Percentiles rank a stretch among this genome's conserved stretches.
Evolutionary conservation across 768 basidiomycete genomes (phyloP).

Genomic region (Boletus coccyginus): DNA sequence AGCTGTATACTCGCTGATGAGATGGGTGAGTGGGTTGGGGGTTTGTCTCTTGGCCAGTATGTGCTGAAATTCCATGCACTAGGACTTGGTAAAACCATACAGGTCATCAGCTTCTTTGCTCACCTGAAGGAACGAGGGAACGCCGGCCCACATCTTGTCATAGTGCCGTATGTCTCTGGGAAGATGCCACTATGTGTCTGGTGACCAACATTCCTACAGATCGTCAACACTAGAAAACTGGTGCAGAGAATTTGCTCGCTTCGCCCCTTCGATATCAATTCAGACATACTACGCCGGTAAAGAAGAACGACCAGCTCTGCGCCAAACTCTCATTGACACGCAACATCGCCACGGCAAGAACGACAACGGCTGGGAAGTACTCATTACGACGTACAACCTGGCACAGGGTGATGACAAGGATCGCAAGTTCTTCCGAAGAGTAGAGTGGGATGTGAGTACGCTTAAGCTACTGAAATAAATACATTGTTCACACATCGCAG

Average conservation of each 20-base stretch:
- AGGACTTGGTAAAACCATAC: constrained; percentile 98
- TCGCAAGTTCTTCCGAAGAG: constrained; percentile 87
- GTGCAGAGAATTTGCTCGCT: constrained; percentile 93
- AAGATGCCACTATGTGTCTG: not conserved
- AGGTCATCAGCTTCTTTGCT: constrained; percentile 97
- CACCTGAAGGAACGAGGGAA: constrained; percentile 77
- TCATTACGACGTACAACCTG: constrained; percentile 94
- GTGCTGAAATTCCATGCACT: not conserved
- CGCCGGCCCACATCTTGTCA: constrained; percentile 85
- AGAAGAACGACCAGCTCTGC: constrained; percentile 72
- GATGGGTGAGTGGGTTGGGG: constrained; percentile 70
- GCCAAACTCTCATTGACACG: constrained; percentile 68
- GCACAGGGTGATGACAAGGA: constrained; percentile 86
- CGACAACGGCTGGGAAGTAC: constrained; percentile 80
- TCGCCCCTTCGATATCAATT: constrained; percentile 81
- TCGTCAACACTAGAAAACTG: constrained; percentile 98
- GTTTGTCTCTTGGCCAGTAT: not conserved
- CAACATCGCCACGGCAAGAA: constrained; percentile 45
- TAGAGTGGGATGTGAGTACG: constrained; percentile 84
- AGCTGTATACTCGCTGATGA: constrained; percentile 98
- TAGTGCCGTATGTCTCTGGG: constrained; percentile 78
- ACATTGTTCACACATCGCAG: constrained; percentile 39
- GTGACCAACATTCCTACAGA: constrained; percentile 37
- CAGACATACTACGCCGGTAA: constrained; percentile 95
- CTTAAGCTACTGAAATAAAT: not conserved